Conservation (phyloP, 1,139 yeast genomes). For the Magnusiomyces sp. region DNA sequence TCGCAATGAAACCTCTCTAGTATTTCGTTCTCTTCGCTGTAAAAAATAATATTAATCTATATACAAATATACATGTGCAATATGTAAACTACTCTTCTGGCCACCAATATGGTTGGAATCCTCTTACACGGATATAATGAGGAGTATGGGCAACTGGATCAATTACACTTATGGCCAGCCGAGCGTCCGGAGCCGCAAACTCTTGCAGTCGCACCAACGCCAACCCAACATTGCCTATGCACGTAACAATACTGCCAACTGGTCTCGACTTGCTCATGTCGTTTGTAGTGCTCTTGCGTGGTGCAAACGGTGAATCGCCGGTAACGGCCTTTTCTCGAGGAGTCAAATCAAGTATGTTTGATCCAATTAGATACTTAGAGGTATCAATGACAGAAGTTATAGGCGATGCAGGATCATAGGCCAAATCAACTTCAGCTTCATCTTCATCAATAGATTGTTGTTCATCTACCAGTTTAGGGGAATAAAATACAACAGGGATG, state of each 20-base stretch:
- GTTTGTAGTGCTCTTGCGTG: not conserved
- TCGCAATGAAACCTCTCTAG: not conserved
- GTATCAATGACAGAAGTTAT: conserved; percentile 11
- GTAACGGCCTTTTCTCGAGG: conserved; percentile 5
- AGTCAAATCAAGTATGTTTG: conserved; percentile 10
- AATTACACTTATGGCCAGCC: conserved; percentile 26
- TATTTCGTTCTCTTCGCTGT: not conserved
- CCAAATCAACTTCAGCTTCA: conserved; percentile 22
- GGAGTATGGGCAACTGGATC: conserved; percentile 23
- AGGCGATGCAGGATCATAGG: conserved; percentile 18
- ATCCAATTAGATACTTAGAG: conserved; percentile 9
- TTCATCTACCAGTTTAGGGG: conserved; percentile 15
- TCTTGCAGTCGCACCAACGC: conserved; percentile 48
- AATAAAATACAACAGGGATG: conserved; percentile 56
- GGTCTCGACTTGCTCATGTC: conserved; percentile 5
- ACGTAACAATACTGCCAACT: conserved; percentile 49
- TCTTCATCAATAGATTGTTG: conserved; percentile 17
- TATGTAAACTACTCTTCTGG: conserved; percentile 29
- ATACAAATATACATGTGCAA: not conserved
- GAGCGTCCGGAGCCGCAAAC: conserved; percentile 31
- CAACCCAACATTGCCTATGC: conserved; percentile 56
- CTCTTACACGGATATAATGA: conserved; percentile 38
- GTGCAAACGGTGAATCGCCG: conserved; percentile 10
- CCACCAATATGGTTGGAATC: conserved; percentile 61
- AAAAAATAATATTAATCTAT: not conserved